A percentile compares a stretch with the other conserved stretches of the same genome.
Conservation (phyloP, 2,329 filamentous ascomycete genomes). For the Penicillium polonicum region DNA sequence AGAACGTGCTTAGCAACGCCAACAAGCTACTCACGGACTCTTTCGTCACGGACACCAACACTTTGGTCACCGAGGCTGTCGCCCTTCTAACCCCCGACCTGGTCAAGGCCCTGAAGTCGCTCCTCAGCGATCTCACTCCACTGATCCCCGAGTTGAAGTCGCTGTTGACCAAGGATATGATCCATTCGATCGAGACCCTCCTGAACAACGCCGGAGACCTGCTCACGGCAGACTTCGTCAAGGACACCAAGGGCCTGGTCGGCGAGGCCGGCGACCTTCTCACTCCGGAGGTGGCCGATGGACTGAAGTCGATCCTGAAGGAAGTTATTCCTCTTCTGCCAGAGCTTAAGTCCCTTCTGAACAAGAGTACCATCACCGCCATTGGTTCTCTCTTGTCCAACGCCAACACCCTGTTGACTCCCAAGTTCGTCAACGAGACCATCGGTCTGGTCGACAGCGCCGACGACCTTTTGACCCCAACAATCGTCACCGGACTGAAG, state of each 20-base stretch:
- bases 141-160: slow-evolving; percentile 22
- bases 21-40: slow-evolving; percentile 22
- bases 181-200: slow-evolving; percentile 15
- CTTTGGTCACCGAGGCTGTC: slow-evolving; percentile 20
- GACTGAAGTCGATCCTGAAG: slow-evolving; percentile 19
- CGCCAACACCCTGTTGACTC: slow-evolving; percentile 22
- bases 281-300: slow-evolving; percentile 17
- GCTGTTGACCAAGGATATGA: slow-evolving; percentile 17
- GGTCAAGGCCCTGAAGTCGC: slow-evolving; percentile 19
- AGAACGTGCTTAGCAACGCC: slow-evolving; percentile 20
- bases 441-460: slow-evolving; percentile 19
- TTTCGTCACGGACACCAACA: slow-evolving; percentile 23
- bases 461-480: slow-evolving; percentile 20
- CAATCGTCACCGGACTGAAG: slow-evolving; percentile 21
- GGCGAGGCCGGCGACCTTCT: slow-evolving; percentile 20
- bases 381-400: slow-evolving; percentile 19
- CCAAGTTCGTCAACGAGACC: slow-evolving; percentile 25
- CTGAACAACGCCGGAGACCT: slow-evolving; percentile 17
- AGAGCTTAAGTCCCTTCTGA: slow-evolving; percentile 20
- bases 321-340: slow-evolving; percentile 20
- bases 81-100: slow-evolving; percentile 20
- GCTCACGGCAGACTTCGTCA: slow-evolving; percentile 21
- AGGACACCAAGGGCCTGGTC: slow-evolving; percentile 22
- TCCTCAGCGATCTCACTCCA: slow-evolving; percentile 18
- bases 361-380: slow-evolving; percentile 13